Evolutionary conservation across 2,329 filamentous ascomycete genomes (phyloP).

Genomic region (Aspergillus nomiae): DNA sequence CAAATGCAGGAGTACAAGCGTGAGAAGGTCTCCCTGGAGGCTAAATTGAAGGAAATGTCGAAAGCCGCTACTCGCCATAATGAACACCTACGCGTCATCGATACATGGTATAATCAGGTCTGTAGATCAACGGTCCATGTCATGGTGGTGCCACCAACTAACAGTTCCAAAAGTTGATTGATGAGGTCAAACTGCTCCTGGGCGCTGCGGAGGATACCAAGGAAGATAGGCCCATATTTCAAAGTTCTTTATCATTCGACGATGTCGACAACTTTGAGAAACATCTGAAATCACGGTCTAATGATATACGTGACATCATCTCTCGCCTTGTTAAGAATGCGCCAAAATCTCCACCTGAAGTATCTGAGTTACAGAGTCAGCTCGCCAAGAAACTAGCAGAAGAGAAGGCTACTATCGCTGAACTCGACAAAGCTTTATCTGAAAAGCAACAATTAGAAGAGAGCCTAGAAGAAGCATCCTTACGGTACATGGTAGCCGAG

Average conservation of each 20-base stretch:
- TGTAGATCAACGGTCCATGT: conserved; percentile 31
- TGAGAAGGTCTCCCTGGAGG: conserved; percentile 79
- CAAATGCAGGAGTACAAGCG: conserved; percentile 99
- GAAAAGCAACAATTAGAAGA: conserved; percentile 86
- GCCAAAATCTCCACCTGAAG: conserved; percentile 61
- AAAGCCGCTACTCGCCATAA: conserved; percentile 82
- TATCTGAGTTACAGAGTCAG: conserved; percentile 71
- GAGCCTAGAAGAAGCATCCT: conserved; percentile 81
- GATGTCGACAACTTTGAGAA: conserved; percentile 68
- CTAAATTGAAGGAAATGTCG: conserved; percentile 76
- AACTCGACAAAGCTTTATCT: conserved; percentile 71
- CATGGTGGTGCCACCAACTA: conserved; percentile 12
- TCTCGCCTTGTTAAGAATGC: conserved; percentile 63
- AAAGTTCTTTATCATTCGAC: conserved; percentile 57
- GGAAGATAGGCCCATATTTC: conserved; percentile 43
- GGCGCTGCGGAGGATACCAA: conserved; percentile 31
- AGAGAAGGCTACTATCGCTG: conserved; percentile 78
- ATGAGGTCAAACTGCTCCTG: conserved; percentile 49
- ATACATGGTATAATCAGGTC: conserved; percentile 94
- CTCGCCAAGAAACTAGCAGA: conserved; percentile 73
- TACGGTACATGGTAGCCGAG: conserved; percentile 92
- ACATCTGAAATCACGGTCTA: conserved; percentile 75
- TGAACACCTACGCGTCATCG: conserved; percentile 86
- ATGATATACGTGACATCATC: conserved; percentile 74
- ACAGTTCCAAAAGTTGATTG: conserved; percentile 40